Evolutionary conservation across 768 basidiomycete genomes (phyloP), one percentile per base, ranked within the genome.

Genomic region (Podaxis mareebaensis): DNA sequence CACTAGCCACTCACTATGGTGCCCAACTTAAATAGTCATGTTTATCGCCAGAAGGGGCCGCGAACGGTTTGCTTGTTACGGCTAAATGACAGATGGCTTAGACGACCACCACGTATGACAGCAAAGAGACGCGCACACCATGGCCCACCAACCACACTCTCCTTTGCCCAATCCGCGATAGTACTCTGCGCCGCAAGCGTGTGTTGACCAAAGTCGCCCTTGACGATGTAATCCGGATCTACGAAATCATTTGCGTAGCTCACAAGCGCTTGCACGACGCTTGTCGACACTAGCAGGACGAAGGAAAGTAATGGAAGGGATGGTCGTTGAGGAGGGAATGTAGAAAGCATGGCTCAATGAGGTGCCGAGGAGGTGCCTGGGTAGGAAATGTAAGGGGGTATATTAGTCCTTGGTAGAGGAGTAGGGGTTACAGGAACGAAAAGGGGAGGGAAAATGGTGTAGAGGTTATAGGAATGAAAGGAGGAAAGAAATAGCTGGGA

Each of bases 1-100:
- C 3, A 0, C 30, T 55, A 11, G 8, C 54, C 33, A 61, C 85
- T 52, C 72, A 88, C 87, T 89, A 90, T 44, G 88, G 87, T 13
- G 86, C 84, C 84, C 85, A 88, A 70, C 86, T 88, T 81, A 89
- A 78, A 69, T 87, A 90, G 68, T 88, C 87, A 64, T 86, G 83
- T 38, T 77, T 77, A 68, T 85, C 76, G 1, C 84, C 83, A 20
- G 81, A 80, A 2, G 85, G 85, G 1, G 86, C 78, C 4, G 73
- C 69, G 33, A 81, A 75, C 17, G 77, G 68, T 68, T 85, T 85
- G 66, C 73, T 74, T 53, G 76, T 82, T 17, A 86, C 86, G 58
- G 76, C 85, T 51, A 10, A 28, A 51, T 24, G 22, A 0, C 11
- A 4, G 24, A 26, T 12, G 22, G 49, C 26, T 28, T 26, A 17